These are phyloP conservation scores for Hygrophoropsis aurantiaca DNA, from an alignment of 768 basidiomycete species.

Conservation along the genomic window DNA sequence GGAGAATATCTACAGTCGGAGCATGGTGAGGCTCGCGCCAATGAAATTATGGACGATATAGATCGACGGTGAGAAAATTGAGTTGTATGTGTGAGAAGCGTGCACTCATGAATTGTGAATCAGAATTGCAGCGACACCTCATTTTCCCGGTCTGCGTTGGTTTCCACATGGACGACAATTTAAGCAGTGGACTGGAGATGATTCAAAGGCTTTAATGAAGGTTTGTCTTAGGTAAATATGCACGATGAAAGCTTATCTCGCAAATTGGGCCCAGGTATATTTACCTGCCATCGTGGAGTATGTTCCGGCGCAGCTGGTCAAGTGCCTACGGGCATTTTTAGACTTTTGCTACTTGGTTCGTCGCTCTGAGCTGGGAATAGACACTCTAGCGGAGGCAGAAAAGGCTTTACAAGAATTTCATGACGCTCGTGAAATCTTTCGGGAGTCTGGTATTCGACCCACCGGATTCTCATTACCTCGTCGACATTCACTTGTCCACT, in stretches of 20 bases:
- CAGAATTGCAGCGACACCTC: conserved; percentile 1
- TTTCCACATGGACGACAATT: not conserved
- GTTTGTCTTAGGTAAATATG: not conserved
- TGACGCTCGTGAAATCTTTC: conserved; percentile 7
- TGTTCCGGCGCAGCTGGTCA: conserved; percentile 13
- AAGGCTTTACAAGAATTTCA: conserved; percentile 7
- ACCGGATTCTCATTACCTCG: conserved; percentile 11
- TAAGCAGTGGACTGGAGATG: conserved; percentile 7
- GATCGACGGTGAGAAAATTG: conserved; percentile 21
- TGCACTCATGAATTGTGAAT: no score
- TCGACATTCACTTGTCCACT: conserved; percentile 19
- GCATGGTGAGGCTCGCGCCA: conserved; percentile 13
- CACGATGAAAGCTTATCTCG: no score
- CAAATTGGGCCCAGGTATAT: conserved; percentile 17
- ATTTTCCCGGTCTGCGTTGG: not conserved
- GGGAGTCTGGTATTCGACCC: not conserved
- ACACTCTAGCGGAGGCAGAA: conserved; percentile 1
- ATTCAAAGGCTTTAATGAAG: conserved; percentile 6
- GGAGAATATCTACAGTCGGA: conserved; percentile 19
- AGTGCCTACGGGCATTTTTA: conserved; percentile 15
- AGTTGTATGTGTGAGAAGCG: not conserved
- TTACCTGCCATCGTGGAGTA: conserved; percentile 18
- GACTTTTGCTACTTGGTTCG: conserved; percentile 24
- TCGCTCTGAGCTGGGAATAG: conserved; percentile 3
- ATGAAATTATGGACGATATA: conserved; percentile 29